phyloP scores from a whole-genome alignment of 2,329 filamentous ascomycete species.

The Rhinocladiella similis region DNA sequence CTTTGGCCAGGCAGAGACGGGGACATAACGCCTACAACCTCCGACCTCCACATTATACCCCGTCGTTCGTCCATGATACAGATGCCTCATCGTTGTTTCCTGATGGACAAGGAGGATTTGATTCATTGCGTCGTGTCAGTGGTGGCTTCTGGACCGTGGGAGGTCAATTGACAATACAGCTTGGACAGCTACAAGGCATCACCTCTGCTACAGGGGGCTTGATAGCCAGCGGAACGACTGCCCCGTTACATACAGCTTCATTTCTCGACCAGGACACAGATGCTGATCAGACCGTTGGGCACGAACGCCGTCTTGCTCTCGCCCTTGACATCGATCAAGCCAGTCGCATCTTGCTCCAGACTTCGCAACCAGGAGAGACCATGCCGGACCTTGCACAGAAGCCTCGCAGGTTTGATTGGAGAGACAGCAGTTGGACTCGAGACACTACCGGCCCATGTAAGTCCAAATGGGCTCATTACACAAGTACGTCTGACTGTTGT shows the following conservation, averaged over 20 bases:
- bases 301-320: slow-evolving; percentile 72
- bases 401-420: slow-evolving; percentile 40
- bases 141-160: slow-evolving; percentile 78
- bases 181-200: slow-evolving; percentile 45
- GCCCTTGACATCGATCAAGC: slow-evolving; percentile 78
- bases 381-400: background rate
- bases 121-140: slow-evolving; percentile 55
- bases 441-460: slow-evolving; percentile 36
- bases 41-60: slow-evolving; percentile 23
- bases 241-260: slow-evolving; percentile 60
- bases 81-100: slow-evolving; percentile 54
- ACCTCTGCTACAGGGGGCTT: slow-evolving; percentile 65
- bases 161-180: slow-evolving; percentile 60
- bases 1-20: slow-evolving; percentile 17
- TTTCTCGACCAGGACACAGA: slow-evolving; percentile 54
- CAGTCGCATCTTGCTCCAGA: slow-evolving; percentile 60
- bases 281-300: slow-evolving; percentile 65
- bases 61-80: slow-evolving; percentile 36
- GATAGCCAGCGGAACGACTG: slow-evolving; percentile 70
- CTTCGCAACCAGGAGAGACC: background rate
- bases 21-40: slow-evolving; percentile 18
- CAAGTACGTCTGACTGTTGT: background rate
- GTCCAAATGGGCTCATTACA: slow-evolving; percentile 11
- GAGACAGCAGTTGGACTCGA: slow-evolving; percentile 40
- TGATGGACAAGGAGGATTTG: slow-evolving; percentile 28